These are phyloP conservation scores for Tetrapyrgos nigripes DNA, from an alignment of 1,284 basidiomycete genomes.

Conservation along the genomic window DNA sequence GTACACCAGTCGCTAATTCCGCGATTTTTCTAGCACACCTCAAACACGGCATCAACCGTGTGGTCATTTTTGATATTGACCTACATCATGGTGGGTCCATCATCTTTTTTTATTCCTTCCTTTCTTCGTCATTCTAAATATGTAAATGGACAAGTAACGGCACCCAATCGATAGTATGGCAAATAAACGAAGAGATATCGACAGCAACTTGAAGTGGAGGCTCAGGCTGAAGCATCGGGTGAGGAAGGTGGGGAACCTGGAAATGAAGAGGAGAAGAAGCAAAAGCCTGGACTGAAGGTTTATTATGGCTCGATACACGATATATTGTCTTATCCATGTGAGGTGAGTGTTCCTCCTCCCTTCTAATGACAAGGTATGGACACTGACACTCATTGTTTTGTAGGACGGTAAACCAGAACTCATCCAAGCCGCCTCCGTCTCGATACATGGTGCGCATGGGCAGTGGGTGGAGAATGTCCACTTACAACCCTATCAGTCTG, in stretches of 20 bases:
- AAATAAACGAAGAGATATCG: constrained; percentile 90
- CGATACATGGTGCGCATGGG: constrained; percentile 83
- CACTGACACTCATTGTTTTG: not conserved
- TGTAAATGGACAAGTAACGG: constrained; percentile 78
- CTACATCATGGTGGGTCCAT: constrained; percentile 94
- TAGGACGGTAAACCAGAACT: constrained; percentile 83
- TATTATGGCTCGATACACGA: constrained; percentile 94
- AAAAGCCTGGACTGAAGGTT: constrained; percentile 69
- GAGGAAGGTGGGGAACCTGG: too few relatives aligned
- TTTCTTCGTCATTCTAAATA: not conserved
- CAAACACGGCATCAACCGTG: constrained; percentile 77
- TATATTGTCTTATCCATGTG: constrained; percentile 91
- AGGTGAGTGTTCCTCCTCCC: constrained; percentile 53
- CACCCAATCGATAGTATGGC: constrained; percentile 91
- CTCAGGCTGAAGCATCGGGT: not conserved
- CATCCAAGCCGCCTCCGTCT: constrained; percentile 86
- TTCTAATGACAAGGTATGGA: not conserved
- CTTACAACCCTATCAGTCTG: constrained; percentile 76
- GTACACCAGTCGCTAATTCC: too few relatives aligned
- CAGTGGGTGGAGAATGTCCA: constrained; percentile 95
- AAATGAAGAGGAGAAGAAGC: too few relatives aligned
- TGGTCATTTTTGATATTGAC: constrained; percentile 93
- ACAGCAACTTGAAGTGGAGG: constrained; percentile 57
- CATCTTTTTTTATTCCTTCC: constrained; percentile 17
- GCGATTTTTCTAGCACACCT: constrained; percentile 72